phyloP scores from a whole-genome alignment of 2,329 filamentous ascomycete species.

The Colletotrichum chrysophilum region DNA sequence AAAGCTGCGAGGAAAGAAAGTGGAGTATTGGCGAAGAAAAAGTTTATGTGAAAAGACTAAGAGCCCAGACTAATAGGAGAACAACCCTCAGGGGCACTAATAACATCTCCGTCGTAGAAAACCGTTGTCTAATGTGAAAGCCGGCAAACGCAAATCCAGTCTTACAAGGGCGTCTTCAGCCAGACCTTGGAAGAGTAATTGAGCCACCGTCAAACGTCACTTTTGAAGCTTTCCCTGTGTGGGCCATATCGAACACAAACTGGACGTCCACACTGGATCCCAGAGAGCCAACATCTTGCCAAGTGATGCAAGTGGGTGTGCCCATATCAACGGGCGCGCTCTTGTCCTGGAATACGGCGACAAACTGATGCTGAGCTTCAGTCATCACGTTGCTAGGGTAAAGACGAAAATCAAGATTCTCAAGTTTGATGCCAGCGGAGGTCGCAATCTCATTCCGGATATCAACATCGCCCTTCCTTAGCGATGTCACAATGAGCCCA shows the following conservation, averaged over 20 bases:
- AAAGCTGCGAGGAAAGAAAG: not conserved
- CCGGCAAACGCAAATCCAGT: not conserved
- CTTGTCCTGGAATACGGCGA: constrained; percentile 35
- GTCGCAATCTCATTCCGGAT: constrained; percentile 23
- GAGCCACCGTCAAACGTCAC: not conserved
- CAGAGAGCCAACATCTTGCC: constrained; percentile 17
- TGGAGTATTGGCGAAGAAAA: not conserved
- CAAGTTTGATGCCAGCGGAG: constrained; percentile 23
- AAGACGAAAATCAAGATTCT: constrained; percentile 30
- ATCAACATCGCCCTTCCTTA: constrained; percentile 22
- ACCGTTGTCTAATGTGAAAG: not conserved
- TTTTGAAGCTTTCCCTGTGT: not conserved
- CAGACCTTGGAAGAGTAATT: not conserved
- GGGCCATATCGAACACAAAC: not conserved
- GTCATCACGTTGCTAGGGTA: constrained; percentile 34
- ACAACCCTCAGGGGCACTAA: not conserved
- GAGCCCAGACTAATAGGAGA: not conserved
- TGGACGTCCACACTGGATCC: not conserved
- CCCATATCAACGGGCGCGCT: constrained; percentile 32
- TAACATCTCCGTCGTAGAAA: not conserved
- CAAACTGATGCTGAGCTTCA: constrained; percentile 27
- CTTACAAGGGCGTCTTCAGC: not conserved
- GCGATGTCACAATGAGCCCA: constrained; percentile 28
- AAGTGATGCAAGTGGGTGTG: constrained; percentile 39
- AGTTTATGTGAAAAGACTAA: not conserved